Conservation (phyloP, 306 rosid genomes). For the Herpetospermum pedunculosum region DNA sequence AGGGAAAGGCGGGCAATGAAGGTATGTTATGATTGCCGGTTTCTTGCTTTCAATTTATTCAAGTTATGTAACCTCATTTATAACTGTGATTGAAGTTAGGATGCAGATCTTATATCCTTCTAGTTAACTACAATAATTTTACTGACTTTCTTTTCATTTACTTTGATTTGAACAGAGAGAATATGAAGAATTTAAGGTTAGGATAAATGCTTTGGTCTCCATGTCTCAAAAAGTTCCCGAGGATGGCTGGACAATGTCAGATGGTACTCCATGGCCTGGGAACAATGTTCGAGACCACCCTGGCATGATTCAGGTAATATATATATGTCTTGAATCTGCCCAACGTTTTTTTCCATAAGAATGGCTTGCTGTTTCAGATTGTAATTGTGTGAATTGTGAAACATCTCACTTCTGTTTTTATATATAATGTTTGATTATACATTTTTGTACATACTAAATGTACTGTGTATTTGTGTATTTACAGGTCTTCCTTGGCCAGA, state of each 20-base stretch:
- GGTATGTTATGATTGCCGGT: constrained; percentile 30
- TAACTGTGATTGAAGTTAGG: neutral
- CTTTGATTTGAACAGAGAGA: constrained; percentile 51
- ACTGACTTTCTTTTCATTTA: neutral
- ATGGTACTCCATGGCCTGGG: constrained; percentile 98
- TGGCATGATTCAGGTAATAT: constrained; percentile 93
- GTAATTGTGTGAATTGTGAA: neutral
- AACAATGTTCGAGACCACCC: constrained; percentile 96
- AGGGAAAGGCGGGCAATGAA: constrained; percentile 97
- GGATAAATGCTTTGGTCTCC: constrained; percentile 74
- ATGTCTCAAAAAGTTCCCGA: constrained; percentile 92
- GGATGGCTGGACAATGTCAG: constrained; percentile 99
- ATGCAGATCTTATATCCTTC: neutral
- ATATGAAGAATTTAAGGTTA: constrained; percentile 88
- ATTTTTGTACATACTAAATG: neutral
- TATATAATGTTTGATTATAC: neutral
- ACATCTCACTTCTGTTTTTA: neutral
- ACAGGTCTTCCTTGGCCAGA: constrained; percentile 84
- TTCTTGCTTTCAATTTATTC: neutral
- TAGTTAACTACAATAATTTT: neutral
- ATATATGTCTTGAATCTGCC: neutral
- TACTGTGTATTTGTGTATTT: neutral
- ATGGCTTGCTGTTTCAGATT: neutral
- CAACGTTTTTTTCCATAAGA: neutral
- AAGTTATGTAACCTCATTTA: neutral